Base-by-base conservation (phyloP, 768 basidiomycete species). In the Mycena olivaceomarginata region DNA sequence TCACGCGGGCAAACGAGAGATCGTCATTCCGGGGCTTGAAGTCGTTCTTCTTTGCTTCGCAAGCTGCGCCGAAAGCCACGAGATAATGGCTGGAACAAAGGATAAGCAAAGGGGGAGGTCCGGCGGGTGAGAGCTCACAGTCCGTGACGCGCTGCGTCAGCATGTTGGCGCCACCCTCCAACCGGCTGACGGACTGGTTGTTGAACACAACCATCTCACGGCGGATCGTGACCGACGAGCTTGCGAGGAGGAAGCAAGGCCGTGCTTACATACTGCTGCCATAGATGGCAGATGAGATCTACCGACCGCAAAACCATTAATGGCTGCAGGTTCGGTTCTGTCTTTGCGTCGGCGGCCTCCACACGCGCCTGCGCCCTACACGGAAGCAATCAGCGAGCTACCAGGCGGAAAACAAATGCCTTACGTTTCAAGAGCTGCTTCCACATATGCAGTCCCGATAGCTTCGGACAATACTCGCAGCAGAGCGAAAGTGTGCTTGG, bases 1-100 rank as follows among this genome's bases (percentile, higher is more conserved):
- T 98, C 39, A 96, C 96, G 25, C 97, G 89, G 5, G 97, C 96
- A 84, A 99, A 99, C 0, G 97, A 97, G 31, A 97, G 85, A 80
- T 99, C 98, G 82, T 99, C 98, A 80, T 99, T 97, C 48, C 95
- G 92, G 13, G 98, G 98, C 85, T 98, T 98, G 88, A 98, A 99
- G 83, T 99, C 98, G 66, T 93, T 95, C 81, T 94, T 95, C 88
- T 99, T 99, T 99, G 98, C 84, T 97, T 98, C 10, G 92, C 90
- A 48, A 99, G 92, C 77, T 96, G 94, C 4, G 89, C 77, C 2
- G 92, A 89, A 9, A 99, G 87, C 94, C 95, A 98, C 22, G 91
- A 84, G 63, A 97, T 84, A 75, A 97, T 91, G 0, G 89, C 96
- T 97, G 76, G 0, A 76, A 67, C 59, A 37, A 46, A 41, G 18